A percentile compares a stretch with the other conserved stretches of the same genome.
Evolutionary conservation across 108 stramenopile genomes (phyloP).

Genomic region (Hondaea fermentalgiana): DNA sequence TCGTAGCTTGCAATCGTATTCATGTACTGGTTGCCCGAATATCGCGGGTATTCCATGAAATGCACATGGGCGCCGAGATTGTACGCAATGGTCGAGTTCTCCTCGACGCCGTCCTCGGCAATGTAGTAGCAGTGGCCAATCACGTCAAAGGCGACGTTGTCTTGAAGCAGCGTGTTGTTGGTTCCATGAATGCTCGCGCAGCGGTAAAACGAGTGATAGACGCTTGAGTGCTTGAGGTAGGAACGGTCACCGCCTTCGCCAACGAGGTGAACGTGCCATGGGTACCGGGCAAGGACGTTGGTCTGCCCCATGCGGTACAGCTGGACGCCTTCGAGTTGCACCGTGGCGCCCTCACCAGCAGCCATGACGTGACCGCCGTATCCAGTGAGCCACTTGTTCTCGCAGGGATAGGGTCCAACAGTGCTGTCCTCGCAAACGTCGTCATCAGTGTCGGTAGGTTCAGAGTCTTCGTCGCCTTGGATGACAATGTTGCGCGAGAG

Average conservation of each 20-base stretch:
- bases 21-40: neutral
- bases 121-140: constrained; percentile 50
- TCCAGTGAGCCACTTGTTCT: constrained; percentile 34
- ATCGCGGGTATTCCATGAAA: constrained; percentile 19
- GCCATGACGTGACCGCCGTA: neutral
- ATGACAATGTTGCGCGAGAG: constrained; percentile 42
- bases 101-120: constrained; percentile 49
- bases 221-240: constrained; percentile 39
- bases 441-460: neutral
- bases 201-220: constrained; percentile 43
- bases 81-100: constrained; percentile 36
- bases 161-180: constrained; percentile 20
- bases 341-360: too few species aligned
- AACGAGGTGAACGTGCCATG: constrained; percentile 45
- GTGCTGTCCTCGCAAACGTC: neutral
- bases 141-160: constrained; percentile 48
- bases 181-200: constrained; percentile 50
- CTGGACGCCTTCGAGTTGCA: neutral
- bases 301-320: constrained; percentile 41
- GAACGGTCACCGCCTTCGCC: constrained; percentile 31
- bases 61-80: constrained; percentile 54
- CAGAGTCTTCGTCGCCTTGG: constrained; percentile 30
- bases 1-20: neutral
- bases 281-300: constrained; percentile 47
- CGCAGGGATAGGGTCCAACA: neutral